Evolutionary conservation across 352 stramenopile genomes (phyloP).

Genomic region (Pythium aphanidermatum): DNA sequence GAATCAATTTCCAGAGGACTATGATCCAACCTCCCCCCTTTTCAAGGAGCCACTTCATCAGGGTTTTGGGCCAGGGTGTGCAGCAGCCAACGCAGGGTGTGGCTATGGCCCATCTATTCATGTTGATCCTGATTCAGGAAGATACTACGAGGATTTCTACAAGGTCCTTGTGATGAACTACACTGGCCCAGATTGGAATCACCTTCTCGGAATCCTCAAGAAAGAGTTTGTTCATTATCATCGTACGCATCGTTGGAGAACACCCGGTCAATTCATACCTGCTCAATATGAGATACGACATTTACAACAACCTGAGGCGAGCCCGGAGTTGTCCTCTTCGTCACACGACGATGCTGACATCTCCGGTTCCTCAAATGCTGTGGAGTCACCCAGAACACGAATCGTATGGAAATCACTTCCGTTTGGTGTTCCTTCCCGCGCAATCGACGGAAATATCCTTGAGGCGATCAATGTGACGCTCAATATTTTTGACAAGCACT

Average conservation of each 20-base stretch:
- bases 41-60: conserved; percentile 51
- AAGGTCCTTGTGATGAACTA: conserved; percentile 83
- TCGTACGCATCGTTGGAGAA: conserved; percentile 56
- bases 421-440: conserved; percentile 82
- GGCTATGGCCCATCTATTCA: conserved; percentile 56
- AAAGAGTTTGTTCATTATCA: conserved; percentile 93
- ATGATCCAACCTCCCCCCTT: conserved; percentile 29
- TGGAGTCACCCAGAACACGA: too few species aligned
- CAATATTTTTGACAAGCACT: conserved; percentile 98
- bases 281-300: conserved; percentile 65
- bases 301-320: conserved; percentile 19
- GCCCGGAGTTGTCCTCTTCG: neutral
- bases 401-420: conserved; percentile 56
- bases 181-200: conserved; percentile 88
- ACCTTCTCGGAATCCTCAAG: conserved; percentile 90
- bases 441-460: conserved; percentile 95
- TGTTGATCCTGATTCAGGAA: conserved; percentile 38
- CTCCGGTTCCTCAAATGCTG: conserved; percentile 37
- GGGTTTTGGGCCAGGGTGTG: conserved; percentile 32
- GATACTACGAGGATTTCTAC: conserved; percentile 79
- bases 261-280: conserved; percentile 36
- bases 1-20: conserved; percentile 55
- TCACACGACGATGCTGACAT: neutral
- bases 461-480: conserved; percentile 98
- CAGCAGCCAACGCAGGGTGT: conserved; percentile 18